A percentile compares a stretch with the other conserved stretches of the same genome.
Conservation (phyloP, 2,329 filamentous ascomycete genomes). For the Cordyceps fumosorosea region DNA sequence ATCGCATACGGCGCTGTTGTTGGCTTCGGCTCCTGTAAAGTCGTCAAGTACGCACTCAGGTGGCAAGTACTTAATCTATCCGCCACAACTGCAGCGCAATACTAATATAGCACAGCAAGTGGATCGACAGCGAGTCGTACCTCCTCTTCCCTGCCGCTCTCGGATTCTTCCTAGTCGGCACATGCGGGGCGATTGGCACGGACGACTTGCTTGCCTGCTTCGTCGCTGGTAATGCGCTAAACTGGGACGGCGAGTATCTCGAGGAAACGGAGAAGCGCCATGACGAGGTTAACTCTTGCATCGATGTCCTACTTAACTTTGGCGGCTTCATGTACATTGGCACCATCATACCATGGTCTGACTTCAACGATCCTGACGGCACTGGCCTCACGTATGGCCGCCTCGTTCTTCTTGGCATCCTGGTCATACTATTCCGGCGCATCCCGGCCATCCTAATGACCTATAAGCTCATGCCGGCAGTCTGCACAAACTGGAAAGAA, state of each 20-base stretch:
- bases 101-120: slow-evolving; percentile 29
- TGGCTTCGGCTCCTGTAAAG: slow-evolving; percentile 41
- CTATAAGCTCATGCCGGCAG: slow-evolving; percentile 49
- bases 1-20: slow-evolving; percentile 45
- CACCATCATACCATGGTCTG: slow-evolving; percentile 46
- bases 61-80: slow-evolving; percentile 18
- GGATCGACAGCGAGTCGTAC: slow-evolving; percentile 51
- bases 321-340: slow-evolving; percentile 56
- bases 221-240: slow-evolving; percentile 50
- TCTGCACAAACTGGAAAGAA: slow-evolving; percentile 47
- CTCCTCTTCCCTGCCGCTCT: slow-evolving; percentile 45
- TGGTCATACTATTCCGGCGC: slow-evolving; percentile 48
- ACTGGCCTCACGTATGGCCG: slow-evolving; percentile 47
- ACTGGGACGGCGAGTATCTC: slow-evolving; percentile 56
- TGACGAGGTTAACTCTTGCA: slow-evolving; percentile 53
- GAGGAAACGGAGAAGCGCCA: slow-evolving; percentile 48
- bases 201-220: slow-evolving; percentile 57
- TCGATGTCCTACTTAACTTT: slow-evolving; percentile 54
- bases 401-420: slow-evolving; percentile 43
- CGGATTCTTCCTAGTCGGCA: slow-evolving; percentile 51
- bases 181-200: slow-evolving; percentile 49
- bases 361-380: slow-evolving; percentile 45
- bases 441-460: slow-evolving; percentile 48
- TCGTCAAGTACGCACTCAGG: slow-evolving; percentile 36
- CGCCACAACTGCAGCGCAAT: too few species aligned